Conservation (phyloP, 805 yeast species). For the Jamesozyma spencerorum region DNA sequence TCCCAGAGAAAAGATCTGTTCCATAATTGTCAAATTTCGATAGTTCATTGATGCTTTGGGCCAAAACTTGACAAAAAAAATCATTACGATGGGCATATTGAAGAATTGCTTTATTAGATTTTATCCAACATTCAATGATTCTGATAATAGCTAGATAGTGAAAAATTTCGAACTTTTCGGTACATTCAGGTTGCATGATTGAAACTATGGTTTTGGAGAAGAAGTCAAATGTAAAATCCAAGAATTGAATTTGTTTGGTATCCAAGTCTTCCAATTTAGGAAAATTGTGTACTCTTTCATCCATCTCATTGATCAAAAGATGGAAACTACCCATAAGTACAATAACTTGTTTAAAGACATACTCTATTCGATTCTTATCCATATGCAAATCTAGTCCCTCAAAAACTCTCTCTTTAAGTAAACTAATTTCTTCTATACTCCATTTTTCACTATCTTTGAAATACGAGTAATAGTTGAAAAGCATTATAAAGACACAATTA, state of each 20-base stretch:
- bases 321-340: conserved; percentile 23
- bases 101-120: conserved; percentile 36
- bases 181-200: conserved; percentile 19
- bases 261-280: conserved; percentile 3
- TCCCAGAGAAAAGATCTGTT: conserved; percentile 1
- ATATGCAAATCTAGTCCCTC: conserved; percentile 1
- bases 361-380: conserved; percentile 5
- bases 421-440: neutral
- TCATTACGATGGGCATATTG: conserved; percentile 25
- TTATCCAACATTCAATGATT: conserved; percentile 46
- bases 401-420: conserved; percentile 15
- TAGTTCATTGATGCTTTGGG: conserved; percentile 21
- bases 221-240: conserved; percentile 34
- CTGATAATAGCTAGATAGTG: conserved; percentile 35
- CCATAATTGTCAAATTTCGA: conserved; percentile 4
- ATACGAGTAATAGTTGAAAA: conserved; percentile 1
- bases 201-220: conserved; percentile 26
- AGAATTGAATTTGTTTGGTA: conserved; percentile 9
- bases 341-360: conserved; percentile 17
- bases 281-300: neutral
- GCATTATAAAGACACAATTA: neutral
- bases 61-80: conserved; percentile 21
- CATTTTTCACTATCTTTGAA: conserved; percentile 2
- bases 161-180: conserved; percentile 7
- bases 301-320: conserved; percentile 8